Conservation (phyloP, 345 rosid genomes). For the Sisymbrium altissimum region DNA sequence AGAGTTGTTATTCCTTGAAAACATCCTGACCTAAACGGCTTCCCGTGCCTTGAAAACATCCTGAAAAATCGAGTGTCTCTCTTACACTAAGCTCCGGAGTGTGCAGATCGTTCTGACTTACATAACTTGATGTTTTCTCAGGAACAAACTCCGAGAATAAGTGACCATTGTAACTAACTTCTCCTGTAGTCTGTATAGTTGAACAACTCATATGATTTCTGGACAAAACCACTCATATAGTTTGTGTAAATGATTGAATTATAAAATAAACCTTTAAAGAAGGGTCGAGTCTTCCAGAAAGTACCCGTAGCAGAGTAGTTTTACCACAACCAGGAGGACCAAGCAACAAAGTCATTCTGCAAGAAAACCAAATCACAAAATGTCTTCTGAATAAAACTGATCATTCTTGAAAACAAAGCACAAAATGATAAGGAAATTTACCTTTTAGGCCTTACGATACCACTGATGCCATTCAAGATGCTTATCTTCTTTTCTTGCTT, state of each 20-base stretch:
- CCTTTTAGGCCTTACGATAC: constrained; percentile 50
- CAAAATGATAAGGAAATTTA: not conserved
- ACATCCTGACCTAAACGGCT: constrained; percentile 8
- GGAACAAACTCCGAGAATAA: constrained; percentile 42
- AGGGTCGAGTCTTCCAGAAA: constrained; percentile 37
- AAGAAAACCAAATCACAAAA: not conserved
- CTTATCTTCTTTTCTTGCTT: constrained; percentile 34
- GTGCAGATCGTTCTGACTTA: constrained; percentile 76
- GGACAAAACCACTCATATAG: not conserved
- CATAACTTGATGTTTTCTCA: constrained; percentile 34
- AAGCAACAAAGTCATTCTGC: constrained; percentile 39
- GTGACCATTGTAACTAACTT: constrained; percentile 59
- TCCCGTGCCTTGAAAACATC: constrained; percentile 74
- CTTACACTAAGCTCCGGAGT: constrained; percentile 70
- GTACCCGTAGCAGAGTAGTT: constrained; percentile 35
- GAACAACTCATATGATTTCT: not conserved
- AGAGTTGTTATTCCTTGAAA: not conserved
- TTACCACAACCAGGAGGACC: constrained; percentile 44
- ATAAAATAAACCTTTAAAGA: constrained; percentile 32
- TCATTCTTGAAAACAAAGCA: not conserved
- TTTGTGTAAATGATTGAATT: not conserved
- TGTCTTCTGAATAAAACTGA: too few relatives aligned
- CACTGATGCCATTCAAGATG: constrained; percentile 57
- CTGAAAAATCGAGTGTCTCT: constrained; percentile 78
- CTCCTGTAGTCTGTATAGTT: constrained; percentile 15